Base-by-base conservation (phyloP, 176 grass and related monocot species). In the Pharus latifolius region DNA sequence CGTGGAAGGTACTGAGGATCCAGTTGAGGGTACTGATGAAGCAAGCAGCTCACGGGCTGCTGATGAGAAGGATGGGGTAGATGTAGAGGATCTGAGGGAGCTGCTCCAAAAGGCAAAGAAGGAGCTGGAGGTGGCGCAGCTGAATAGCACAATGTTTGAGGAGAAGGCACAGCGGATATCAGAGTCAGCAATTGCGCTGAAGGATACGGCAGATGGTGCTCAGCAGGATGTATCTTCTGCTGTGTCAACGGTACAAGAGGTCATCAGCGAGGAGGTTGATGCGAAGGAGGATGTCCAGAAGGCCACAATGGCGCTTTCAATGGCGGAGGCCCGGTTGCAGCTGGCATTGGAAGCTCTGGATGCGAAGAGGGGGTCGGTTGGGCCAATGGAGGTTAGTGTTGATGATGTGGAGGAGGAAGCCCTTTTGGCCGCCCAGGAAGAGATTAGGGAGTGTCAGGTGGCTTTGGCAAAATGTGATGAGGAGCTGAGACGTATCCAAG, bases 91-190 rank as follows among this genome's bases (percentile, higher is more conserved):
- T 26, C 72, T 99, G 40, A 40, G 79, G 7, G 95, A 99, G 17
- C 32, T 83, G 47, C 82, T 99, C 25, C 76, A 84, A 5, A 78
- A 56, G 48, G 66, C 72, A 25, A 61, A 49, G 7, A 91, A 86
- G 67, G 90, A 94, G 60, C 84, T 99, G 58, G 84, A 94, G 42
- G 87, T 82, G 23, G 90, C 87, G 11, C 52, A 61, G 62, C 65
- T 90, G 48, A 99, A 91, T 79, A 94, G 95, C 66, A 88, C 87
- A 33, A 86, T 90, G 87, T 99, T 94, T 15, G 95, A 99, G 66
- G 87, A 85, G 73, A 94, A 91, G 79, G 87, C 95, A 0, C 90
- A 94, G 35, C 81, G 76, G 16, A 86, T 99, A 56, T 91, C 95
- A 0, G 95, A 99, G 78, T 79, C 82, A 0, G 95, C 95, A 23